These are phyloP conservation scores for Nitzschia sp. DNA, from an alignment of 108 stramenopile species.

Conservation along the genomic window DNA sequence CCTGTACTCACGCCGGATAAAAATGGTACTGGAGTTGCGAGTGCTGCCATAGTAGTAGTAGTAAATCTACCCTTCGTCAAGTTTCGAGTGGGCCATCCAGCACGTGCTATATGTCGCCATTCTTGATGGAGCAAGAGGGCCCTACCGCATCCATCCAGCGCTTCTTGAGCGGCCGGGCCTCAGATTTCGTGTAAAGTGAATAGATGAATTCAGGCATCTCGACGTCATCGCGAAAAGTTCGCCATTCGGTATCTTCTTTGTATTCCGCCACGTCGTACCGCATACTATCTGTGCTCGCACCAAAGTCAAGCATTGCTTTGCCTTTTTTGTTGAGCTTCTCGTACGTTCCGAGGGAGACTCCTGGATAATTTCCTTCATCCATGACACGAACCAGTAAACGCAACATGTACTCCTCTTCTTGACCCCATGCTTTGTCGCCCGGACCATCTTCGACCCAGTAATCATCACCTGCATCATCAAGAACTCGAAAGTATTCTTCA, in stretches of 20 bases:
- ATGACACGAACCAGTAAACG: slow-evolving; percentile 26
- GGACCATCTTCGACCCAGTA: slow-evolving; percentile 6
- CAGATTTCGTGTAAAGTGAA: slow-evolving; percentile 27
- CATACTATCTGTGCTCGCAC: not conserved
- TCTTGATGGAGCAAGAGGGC: not conserved
- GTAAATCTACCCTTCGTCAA: no score
- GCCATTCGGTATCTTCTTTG: not conserved
- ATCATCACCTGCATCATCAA: not conserved
- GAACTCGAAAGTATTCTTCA: slow-evolving; percentile 11
- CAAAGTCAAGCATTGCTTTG: slow-evolving; percentile 3
- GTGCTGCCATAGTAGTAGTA: no score
- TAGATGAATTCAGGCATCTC: not conserved
- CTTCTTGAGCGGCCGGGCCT: slow-evolving; percentile 17
- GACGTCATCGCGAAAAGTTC: slow-evolving; percentile 16
- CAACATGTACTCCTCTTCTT: not conserved
- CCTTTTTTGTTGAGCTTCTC: slow-evolving; percentile 30
- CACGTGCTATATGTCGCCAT: no score
- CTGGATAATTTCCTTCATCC: slow-evolving; percentile 33
- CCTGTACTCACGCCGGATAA: no score
- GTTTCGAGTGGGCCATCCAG: no score
- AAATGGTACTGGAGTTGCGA: no score
- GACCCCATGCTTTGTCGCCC: not conserved
- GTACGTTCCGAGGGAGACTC: slow-evolving; percentile 28
- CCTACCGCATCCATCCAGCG: slow-evolving; percentile 25
- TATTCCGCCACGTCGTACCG: not conserved